phyloP scores from a whole-genome alignment of 805 yeast genomes.

The Candida piceae region DNA sequence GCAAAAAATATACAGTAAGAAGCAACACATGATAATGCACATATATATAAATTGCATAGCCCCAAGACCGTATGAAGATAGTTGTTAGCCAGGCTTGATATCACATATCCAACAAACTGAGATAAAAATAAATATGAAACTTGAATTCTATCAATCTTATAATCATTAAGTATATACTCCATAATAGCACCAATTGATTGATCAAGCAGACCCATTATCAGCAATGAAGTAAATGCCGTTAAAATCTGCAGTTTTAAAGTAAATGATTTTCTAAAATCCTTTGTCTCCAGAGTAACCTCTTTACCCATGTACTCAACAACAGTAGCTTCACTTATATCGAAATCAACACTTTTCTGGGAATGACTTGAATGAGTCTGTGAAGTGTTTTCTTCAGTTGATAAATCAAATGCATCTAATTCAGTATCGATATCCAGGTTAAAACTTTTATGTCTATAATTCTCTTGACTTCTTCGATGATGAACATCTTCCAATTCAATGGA shows the following conservation, averaged over 20 bases:
- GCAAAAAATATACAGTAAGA: conserved; percentile 28
- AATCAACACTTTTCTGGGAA: too few species aligned
- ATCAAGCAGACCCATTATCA: conserved; percentile 52
- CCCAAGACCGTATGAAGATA: conserved; percentile 40
- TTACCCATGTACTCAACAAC: conserved; percentile 18
- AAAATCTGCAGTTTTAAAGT: conserved; percentile 40
- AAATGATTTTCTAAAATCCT: conserved; percentile 34
- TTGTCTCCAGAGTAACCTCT: conserved; percentile 31
- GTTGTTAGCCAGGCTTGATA: conserved; percentile 47
- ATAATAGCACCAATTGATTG: conserved; percentile 58
- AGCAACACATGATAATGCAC: conserved; percentile 9
- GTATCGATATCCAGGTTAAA: conserved; percentile 4
- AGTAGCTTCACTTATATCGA: too few species aligned
- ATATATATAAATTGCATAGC: conserved; percentile 39
- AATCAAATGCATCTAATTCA: conserved; percentile 2
- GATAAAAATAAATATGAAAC: conserved; percentile 48
- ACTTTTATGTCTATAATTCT: conserved; percentile 8
- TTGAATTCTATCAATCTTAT: conserved; percentile 42
- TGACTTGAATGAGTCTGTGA: too few species aligned
- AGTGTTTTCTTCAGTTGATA: not conserved
- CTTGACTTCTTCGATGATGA: conserved; percentile 1
- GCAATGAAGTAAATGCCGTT: conserved; percentile 35
- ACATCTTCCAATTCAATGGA: conserved; percentile 8
- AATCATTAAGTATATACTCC: conserved; percentile 45
- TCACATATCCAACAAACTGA: conserved; percentile 50